Base-by-base conservation (phyloP, 345 rosid species). In the Citrus medica region DNA sequence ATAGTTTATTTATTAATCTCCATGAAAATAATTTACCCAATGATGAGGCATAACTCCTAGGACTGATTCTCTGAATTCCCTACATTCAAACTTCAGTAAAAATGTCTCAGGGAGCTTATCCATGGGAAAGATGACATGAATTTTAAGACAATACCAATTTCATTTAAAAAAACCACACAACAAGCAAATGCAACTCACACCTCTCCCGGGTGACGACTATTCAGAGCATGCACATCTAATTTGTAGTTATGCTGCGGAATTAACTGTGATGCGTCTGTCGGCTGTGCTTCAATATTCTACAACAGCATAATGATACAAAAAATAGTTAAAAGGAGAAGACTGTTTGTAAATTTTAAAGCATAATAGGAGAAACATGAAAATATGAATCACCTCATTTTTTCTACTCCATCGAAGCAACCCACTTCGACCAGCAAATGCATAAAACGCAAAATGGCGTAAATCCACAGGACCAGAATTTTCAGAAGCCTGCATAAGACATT, bases 201-300 rank as follows among this genome's bases (percentile, higher is more conserved):
- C 98, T 94, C 95, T 81, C 97, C 98, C 46, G 98, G 98, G 40
- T 86, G 99, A 81, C 93, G 95, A 73, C 85, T 92, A 83, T 93
- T 94, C 66, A 93, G 63, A 21, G 98, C 84, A 80, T 94, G 93
- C 69, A 83, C 98, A 82, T 94, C 97, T 51, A 97, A 95, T 87
- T 91, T 97, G 94, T 96, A 97, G 83, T 93, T 94, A 80, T 94
- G 99, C 76, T 97, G 99, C 6, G 99, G 98, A 84, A 93, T 88
- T 80, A 97, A 81, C 76, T 91, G 91, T 16, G 92, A 89, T 58
- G 90, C 89, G 86, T 93, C 98, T 77, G 92, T 79, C 75, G 94
- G 74, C 58, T 87, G 86, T 38, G 89, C 89, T 82, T 92, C 98
- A 84, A 89, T 77, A 85, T 97, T 90, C 98, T 96, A 79, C 59